phyloP scores from a whole-genome alignment of 176 grass and related monocot genomes.

The Urochloa ruziziensis region DNA sequence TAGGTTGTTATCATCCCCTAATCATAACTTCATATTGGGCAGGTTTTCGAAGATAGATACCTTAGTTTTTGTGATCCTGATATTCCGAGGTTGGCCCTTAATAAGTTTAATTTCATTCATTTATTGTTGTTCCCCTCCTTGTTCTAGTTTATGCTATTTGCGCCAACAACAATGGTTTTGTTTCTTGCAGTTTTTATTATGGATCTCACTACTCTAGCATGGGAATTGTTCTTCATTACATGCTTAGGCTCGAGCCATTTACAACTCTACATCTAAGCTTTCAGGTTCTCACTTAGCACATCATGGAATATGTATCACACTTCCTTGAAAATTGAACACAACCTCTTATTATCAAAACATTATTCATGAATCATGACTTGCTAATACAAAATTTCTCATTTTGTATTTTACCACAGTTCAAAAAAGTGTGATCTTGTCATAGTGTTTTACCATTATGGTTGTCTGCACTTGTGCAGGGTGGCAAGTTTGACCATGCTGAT shows the following conservation, averaged over 20 bases:
- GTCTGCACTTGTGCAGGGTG: slow-evolving; percentile 53
- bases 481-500: slow-evolving; percentile 98
- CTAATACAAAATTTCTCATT: background rate
- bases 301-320: slow-evolving; percentile 15
- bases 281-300: slow-evolving; percentile 41
- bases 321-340: slow-evolving; percentile 12
- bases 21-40: slow-evolving; percentile 24
- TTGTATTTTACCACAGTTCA: background rate
- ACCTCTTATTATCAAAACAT: background rate
- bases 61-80: slow-evolving; percentile 89
- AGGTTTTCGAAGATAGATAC: slow-evolving; percentile 99
- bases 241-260: slow-evolving; percentile 77
- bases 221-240: slow-evolving; percentile 96
- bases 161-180: slow-evolving; percentile 15
- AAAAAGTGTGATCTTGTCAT: background rate
- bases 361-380: slow-evolving; percentile 14
- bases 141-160: background rate
- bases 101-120: background rate
- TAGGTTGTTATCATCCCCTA: background rate
- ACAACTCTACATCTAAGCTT: slow-evolving; percentile 49
- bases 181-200: slow-evolving; percentile 85
- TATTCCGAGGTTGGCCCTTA: slow-evolving; percentile 78
- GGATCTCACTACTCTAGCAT: slow-evolving; percentile 99
- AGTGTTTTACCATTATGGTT: background rate
- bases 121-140: background rate